These are phyloP conservation scores for Neonectria faginata DNA, from an alignment of 2,329 filamentous ascomycete genomes.

Conservation along the genomic window DNA sequence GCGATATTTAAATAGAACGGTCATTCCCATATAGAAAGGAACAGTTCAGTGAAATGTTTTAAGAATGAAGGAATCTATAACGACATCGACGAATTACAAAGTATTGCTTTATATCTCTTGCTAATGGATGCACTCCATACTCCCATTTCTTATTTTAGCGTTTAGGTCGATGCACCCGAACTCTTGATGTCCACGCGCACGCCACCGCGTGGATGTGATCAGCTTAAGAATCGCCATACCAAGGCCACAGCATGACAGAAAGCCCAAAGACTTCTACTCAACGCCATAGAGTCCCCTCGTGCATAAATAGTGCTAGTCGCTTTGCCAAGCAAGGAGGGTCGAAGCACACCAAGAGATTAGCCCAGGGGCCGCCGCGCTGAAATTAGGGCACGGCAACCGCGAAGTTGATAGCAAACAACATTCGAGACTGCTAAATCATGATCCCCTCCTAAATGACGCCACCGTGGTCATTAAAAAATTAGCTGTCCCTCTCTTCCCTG, in stretches of 20 bases:
- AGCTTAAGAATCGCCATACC: not conserved
- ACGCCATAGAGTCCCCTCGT: not conserved
- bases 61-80: conserved; percentile 5
- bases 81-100: not conserved
- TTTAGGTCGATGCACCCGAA: conserved; percentile 1
- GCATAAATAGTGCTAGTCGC: too few relatives aligned
- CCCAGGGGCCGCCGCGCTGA: not conserved
- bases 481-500: not conserved
- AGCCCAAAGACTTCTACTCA: conserved; percentile 5
- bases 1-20: not conserved
- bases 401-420: conserved; percentile 1
- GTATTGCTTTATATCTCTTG: not conserved
- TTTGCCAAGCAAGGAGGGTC: not conserved
- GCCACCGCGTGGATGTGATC: conserved; percentile 1
- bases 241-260: not conserved
- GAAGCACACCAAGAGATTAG: not conserved
- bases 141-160: not conserved
- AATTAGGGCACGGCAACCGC: not conserved
- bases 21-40: not conserved
- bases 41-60: conserved; percentile 2
- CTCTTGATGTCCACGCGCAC: not conserved
- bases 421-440: not conserved
- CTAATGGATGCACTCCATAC: not conserved
- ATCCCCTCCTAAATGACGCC: not conserved
- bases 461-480: not conserved